These are phyloP conservation scores for Tagetes erecta DNA, from an alignment of 129 eudicot species.

Conservation along the genomic window DNA sequence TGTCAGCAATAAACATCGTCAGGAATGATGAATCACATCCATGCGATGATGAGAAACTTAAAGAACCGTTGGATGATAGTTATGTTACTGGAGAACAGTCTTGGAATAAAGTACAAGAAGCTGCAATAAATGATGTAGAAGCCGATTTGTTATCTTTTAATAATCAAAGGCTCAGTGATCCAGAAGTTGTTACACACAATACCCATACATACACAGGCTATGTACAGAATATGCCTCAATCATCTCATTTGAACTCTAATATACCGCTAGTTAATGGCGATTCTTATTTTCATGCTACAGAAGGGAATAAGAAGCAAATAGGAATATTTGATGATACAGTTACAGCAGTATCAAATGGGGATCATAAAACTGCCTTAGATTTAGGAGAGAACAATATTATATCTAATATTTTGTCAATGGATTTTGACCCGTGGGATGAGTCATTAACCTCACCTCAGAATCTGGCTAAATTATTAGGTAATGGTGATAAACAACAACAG, in stretches of 20 bases:
- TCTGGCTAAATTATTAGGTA: constrained; percentile 65
- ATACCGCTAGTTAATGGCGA: constrained; percentile 35
- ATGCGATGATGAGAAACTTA: constrained; percentile 32
- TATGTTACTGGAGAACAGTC: constrained; percentile 31
- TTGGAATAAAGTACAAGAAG: constrained; percentile 36
- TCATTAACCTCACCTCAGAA: constrained; percentile 78
- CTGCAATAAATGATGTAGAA: constrained; percentile 44
- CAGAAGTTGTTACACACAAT: constrained; percentile 47
- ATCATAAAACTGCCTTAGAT: constrained; percentile 37
- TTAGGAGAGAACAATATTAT: constrained; percentile 82
- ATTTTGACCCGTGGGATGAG: constrained; percentile 84
- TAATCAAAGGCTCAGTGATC: constrained; percentile 69
- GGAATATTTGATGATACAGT: constrained; percentile 33
- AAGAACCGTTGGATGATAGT: constrained; percentile 41
- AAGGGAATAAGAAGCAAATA: constrained; percentile 8
- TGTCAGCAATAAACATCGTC: constrained; percentile 43
- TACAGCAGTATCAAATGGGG: constrained; percentile 20
- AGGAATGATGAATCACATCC: constrained; percentile 35
- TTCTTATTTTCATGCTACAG: constrained; percentile 18
- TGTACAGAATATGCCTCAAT: constrained; percentile 41
- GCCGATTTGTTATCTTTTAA: constrained; percentile 69
- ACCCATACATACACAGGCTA: constrained; percentile 30
- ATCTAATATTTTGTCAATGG: constrained; percentile 85
- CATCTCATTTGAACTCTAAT: constrained; percentile 38
- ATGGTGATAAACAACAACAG: constrained; percentile 59